phyloP scores from a whole-genome alignment of 2,329 filamentous ascomycete species.

The Coniochaeta hoffmannii region DNA sequence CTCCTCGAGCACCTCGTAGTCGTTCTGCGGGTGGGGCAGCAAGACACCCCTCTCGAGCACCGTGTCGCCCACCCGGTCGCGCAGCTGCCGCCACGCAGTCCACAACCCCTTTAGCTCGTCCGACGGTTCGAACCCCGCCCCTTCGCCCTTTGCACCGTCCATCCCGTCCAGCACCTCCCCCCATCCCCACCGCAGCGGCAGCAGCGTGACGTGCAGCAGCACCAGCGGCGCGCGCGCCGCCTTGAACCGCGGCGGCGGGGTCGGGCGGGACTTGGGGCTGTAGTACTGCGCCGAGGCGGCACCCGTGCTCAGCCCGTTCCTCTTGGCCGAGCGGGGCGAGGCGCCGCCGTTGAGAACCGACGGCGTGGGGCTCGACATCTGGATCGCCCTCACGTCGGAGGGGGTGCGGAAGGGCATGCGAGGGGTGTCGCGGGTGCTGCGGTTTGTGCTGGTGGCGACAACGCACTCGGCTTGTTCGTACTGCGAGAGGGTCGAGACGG shows the following conservation, averaged over 20 bases:
- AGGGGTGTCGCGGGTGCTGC: slow-evolving; percentile 43
- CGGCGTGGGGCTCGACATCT: slow-evolving; percentile 60
- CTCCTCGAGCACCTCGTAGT: slow-evolving; percentile 75
- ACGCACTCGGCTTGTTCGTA: slow-evolving; percentile 38
- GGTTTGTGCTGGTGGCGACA: slow-evolving; percentile 36
- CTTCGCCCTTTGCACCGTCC: slow-evolving; percentile 17
- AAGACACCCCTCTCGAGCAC: slow-evolving; percentile 67
- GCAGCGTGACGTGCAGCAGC: slow-evolving; percentile 67
- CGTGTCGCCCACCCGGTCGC: slow-evolving; percentile 64
- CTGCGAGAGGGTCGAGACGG: slow-evolving; percentile 42
- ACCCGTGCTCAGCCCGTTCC: slow-evolving; percentile 18
- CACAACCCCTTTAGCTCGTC: slow-evolving; percentile 42
- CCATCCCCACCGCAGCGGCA: slow-evolving; percentile 64
- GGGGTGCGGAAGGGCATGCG: slow-evolving; percentile 62
- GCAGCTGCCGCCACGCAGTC: slow-evolving; percentile 59
- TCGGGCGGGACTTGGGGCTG: slow-evolving; percentile 43
- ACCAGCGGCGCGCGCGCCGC: slow-evolving; percentile 62
- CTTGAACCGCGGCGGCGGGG: slow-evolving; percentile 51
- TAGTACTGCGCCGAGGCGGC: slow-evolving; percentile 42
- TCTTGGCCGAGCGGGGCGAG: slow-evolving; percentile 42
- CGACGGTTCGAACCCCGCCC: slow-evolving; percentile 30
- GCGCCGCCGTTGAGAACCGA: slow-evolving; percentile 46
- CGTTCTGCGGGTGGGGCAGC: slow-evolving; percentile 69
- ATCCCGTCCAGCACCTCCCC: slow-evolving; percentile 43
- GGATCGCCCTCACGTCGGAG: slow-evolving; percentile 61